A percentile compares a stretch with the other conserved stretches of the same genome.
phyloP scores from a whole-genome alignment of 106 monocot genomes.

The Narthecium ossifragum region DNA sequence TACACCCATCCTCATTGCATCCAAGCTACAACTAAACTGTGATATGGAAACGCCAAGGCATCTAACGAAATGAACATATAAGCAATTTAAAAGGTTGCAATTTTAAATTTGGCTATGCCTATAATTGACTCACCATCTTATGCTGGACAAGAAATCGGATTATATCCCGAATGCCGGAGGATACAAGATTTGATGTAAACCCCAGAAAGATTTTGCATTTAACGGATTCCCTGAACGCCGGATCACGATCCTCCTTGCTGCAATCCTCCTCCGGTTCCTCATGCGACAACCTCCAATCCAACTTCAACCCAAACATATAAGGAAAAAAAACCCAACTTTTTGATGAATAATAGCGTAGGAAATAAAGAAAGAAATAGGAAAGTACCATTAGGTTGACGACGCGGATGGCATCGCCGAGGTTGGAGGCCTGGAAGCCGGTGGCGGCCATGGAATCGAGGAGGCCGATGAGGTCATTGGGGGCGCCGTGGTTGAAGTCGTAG shows the following conservation, averaged over 20 bases:
- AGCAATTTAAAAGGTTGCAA: no score
- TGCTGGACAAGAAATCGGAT: slow-evolving; percentile 76
- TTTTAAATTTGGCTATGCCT: no score
- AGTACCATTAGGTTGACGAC: slow-evolving; percentile 86
- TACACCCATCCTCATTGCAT: no score
- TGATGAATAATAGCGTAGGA: neutral
- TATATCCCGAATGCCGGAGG: slow-evolving; percentile 75
- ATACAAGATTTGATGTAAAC: slow-evolving; percentile 90
- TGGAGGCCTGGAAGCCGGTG: slow-evolving; percentile 95
- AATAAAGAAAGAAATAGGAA: neutral
- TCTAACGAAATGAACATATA: neutral
- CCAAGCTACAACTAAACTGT: neutral
- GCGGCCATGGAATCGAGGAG: slow-evolving; percentile 58
- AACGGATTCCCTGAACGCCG: slow-evolving; percentile 60
- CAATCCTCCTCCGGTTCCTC: slow-evolving; percentile 58
- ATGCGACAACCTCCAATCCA: slow-evolving; percentile 78
- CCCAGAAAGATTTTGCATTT: slow-evolving; percentile 95
- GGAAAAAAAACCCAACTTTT: neutral
- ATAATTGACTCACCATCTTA: slow-evolving; percentile 54
- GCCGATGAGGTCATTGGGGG: slow-evolving; percentile 38
- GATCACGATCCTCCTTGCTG: slow-evolving; percentile 55
- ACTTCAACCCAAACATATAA: slow-evolving; percentile 28
- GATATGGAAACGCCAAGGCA: neutral
- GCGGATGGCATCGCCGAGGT: slow-evolving; percentile 78
- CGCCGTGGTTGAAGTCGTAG: slow-evolving; percentile 79